Conservation (phyloP, 176 grass and related monocot species). For the Oryza meyeriana region DNA sequence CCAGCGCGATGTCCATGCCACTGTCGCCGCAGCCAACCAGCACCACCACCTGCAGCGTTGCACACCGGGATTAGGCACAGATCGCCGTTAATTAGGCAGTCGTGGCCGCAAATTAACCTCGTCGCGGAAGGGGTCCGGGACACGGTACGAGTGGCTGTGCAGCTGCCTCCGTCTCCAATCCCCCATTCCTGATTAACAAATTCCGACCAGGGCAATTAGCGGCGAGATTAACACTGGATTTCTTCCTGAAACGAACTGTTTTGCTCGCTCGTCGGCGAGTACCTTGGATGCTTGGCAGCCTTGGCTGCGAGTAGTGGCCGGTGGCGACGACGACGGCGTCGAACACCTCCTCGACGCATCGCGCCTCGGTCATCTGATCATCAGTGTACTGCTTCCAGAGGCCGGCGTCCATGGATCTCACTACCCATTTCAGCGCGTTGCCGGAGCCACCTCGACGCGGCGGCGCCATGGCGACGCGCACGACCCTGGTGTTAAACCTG, state of each 20-base stretch:
- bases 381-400: neutral
- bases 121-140: constrained; percentile 16
- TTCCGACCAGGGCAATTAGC: neutral
- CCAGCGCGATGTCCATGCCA: constrained; percentile 30
- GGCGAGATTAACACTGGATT: neutral
- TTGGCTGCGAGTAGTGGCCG: constrained; percentile 32
- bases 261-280: neutral
- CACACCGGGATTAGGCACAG: neutral
- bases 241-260: neutral
- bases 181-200: constrained; percentile 5
- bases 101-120: neutral
- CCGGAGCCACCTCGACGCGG: neutral
- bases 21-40: constrained; percentile 20
- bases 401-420: neutral
- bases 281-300: constrained; percentile 24
- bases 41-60: constrained; percentile 16
- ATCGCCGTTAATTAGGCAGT: neutral
- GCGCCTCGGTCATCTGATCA: neutral
- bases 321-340: constrained; percentile 39
- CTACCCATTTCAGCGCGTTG: neutral
- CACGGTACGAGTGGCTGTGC: constrained; percentile 34
- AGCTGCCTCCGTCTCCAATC: constrained; percentile 26
- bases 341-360: constrained; percentile 6
- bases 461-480: constrained; percentile 11
- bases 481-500: constrained; percentile 18